Conservation (phyloP, 148 eudicot species). For the Beta vulgaris region DNA sequence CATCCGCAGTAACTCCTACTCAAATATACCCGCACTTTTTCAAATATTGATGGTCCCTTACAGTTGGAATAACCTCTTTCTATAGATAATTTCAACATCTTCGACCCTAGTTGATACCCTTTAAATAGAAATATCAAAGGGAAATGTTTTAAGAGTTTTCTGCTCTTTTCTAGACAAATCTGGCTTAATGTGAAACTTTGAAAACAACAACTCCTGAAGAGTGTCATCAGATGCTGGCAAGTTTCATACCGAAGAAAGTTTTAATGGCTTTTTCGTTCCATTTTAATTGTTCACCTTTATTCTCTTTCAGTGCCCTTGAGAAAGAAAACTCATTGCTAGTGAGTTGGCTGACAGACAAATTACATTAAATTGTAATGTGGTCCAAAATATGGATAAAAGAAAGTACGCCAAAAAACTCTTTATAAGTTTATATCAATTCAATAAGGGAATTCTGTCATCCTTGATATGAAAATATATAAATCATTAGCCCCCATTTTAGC, state of each 20-base stretch:
- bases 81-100: conserved; percentile 7
- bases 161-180: conserved; percentile 2
- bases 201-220: conserved; percentile 18
- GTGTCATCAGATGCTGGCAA: conserved; percentile 14
- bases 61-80: background rate
- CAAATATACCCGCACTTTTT: background rate
- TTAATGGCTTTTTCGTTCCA: background rate
- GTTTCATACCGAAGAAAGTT: background rate
- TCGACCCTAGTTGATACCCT: background rate
- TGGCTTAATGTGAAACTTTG: conserved; percentile 1
- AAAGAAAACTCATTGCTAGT: conserved; percentile 3
- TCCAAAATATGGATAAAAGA: conserved; percentile 4
- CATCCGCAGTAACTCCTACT: background rate
- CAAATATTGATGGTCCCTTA: background rate
- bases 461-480: no score
- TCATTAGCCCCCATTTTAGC: no score
- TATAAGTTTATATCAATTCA: no score
- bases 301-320: background rate
- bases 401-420: no score
- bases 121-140: background rate
- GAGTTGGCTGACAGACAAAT: conserved; percentile 12
- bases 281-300: background rate
- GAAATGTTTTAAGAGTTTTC: background rate
- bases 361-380: conserved; percentile 1
- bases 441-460: no score